Evolutionary conservation across 2,329 filamentous ascomycete species (phyloP), one percentile per base, ranked within the genome.

Genomic region (Microascus cirrosus): DNA sequence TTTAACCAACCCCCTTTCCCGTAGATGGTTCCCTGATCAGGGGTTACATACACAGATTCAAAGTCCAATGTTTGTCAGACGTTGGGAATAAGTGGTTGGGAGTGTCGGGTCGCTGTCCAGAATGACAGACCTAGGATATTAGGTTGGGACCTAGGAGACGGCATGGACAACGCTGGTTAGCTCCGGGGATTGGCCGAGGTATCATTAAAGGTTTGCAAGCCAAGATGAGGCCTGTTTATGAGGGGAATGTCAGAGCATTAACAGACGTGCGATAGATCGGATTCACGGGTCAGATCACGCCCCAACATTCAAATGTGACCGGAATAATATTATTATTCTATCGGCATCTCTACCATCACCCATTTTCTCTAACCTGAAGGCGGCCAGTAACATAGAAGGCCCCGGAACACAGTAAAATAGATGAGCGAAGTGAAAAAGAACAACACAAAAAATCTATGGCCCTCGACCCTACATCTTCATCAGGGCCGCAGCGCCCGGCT

Each of bases 401-500:
- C n/a, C 39, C 6, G n/a, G 39, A 45, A 45, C 8, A 45, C 6
- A n/a, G 7, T n/a, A 45, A 45, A 5, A 45, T 7, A 7, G 15
- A 15, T n/a, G n/a, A 50, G 24, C n/a, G 45, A 11, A n/a, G n/a
- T n/a, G n/a, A 50, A 50, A 50, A 8, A 3, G 24, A 50, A 13
- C 11, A 12, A 12, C 11, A 6, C 11, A 22, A 22, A 5, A n/a
- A 15, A 7, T 34, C 11, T n/a, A 34, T 10, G 24, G 12, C 18
- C 22, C 22, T 13, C 39, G 45, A 12, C 2, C 8, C 59, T 59
- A 65, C 35, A 68, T 62, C 34, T 65, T 69, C 61, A 96, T 72
- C 55, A 96, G 76, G 18, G 89, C 90, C 63, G 78, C 81, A 32
- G 92, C 94, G 53, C 90, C 93, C 22, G 88, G 82, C 82, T 99